These are phyloP conservation scores for Pseudogymnoascus sp. DNA, from an alignment of 2,329 filamentous ascomycete species.

Conservation along the genomic window DNA sequence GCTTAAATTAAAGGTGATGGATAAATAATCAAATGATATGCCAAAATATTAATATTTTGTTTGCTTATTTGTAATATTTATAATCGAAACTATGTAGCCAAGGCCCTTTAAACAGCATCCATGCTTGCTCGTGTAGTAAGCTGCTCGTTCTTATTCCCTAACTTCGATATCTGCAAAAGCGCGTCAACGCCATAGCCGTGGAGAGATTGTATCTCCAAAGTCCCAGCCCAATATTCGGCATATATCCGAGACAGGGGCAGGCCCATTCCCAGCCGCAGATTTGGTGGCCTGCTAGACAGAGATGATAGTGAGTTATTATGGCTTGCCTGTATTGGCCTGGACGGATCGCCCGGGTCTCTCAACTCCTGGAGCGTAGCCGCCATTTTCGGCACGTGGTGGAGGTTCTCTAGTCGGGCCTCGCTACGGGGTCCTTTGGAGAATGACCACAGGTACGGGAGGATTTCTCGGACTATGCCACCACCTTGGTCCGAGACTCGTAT, in stretches of 20 bases:
- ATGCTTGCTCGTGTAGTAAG: slow-evolving; percentile 71
- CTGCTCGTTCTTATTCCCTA: slow-evolving; percentile 98
- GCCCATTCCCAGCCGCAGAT: slow-evolving; percentile 85
- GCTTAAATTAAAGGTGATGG: background rate
- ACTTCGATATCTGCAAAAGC: slow-evolving; percentile 90
- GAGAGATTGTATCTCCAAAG: slow-evolving; percentile 80
- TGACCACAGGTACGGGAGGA: slow-evolving; percentile 88
- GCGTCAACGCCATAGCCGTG: slow-evolving; percentile 95
- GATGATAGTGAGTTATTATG: slow-evolving; percentile 60
- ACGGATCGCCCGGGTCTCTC: slow-evolving; percentile 33
- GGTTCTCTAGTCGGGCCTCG: slow-evolving; percentile 71
- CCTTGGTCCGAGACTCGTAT: slow-evolving; percentile 94
- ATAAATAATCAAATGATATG: background rate
- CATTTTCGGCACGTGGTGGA: slow-evolving; percentile 81
- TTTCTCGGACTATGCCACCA: slow-evolving; percentile 79
- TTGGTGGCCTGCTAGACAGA: slow-evolving; percentile 75
- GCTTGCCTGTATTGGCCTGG: slow-evolving; percentile 23
- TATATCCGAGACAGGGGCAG: slow-evolving; percentile 90
- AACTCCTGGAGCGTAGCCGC: slow-evolving; percentile 91
- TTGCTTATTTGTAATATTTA: background rate
- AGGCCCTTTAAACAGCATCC: slow-evolving; percentile 52
- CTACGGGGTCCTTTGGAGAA: slow-evolving; percentile 89
- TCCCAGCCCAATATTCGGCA: slow-evolving; percentile 96
- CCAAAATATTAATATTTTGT: background rate
- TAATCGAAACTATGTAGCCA: background rate